phyloP scores from a whole-genome alignment of 208 protist genomes.

The Endotrypanum monterogeii region DNA sequence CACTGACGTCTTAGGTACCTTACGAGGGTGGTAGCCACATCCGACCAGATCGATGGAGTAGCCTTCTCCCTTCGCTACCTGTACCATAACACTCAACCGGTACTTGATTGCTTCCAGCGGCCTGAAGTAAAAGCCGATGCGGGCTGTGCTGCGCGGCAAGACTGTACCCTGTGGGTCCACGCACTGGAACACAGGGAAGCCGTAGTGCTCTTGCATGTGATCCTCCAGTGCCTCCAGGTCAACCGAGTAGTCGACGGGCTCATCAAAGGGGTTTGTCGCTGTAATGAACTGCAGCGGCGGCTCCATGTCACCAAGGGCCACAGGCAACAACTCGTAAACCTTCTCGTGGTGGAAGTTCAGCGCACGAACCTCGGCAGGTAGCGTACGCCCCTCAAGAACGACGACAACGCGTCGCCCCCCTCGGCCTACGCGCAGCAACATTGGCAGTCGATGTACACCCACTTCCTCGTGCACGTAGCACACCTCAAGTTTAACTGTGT shows the following conservation, averaged over 20 bases:
- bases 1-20: conserved; percentile 25
- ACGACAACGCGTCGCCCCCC: conserved; percentile 78
- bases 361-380: conserved; percentile 46
- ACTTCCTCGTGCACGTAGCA: conserved; percentile 61
- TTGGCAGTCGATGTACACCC: conserved; percentile 79
- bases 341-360: conserved; percentile 64
- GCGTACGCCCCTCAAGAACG: conserved; percentile 83
- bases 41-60: conserved; percentile 75
- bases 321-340: conserved; percentile 69
- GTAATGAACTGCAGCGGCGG: conserved; percentile 83
- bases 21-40: conserved; percentile 80
- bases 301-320: conserved; percentile 88
- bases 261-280: conserved; percentile 68
- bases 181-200: conserved; percentile 90
- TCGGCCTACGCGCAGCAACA: conserved; percentile 68
- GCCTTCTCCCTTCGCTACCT: conserved; percentile 55
- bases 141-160: conserved; percentile 40
- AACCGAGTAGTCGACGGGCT: conserved; percentile 67
- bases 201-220: conserved; percentile 66
- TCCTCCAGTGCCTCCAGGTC: conserved; percentile 49
- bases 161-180: conserved; percentile 80
- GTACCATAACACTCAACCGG: conserved; percentile 62
- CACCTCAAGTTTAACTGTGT: conserved; percentile 55
- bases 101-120: conserved; percentile 87
- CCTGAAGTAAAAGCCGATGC: conserved; percentile 88